Conservation (phyloP, 2,329 filamentous ascomycete genomes). For the Hyphodiscus sp. region DNA sequence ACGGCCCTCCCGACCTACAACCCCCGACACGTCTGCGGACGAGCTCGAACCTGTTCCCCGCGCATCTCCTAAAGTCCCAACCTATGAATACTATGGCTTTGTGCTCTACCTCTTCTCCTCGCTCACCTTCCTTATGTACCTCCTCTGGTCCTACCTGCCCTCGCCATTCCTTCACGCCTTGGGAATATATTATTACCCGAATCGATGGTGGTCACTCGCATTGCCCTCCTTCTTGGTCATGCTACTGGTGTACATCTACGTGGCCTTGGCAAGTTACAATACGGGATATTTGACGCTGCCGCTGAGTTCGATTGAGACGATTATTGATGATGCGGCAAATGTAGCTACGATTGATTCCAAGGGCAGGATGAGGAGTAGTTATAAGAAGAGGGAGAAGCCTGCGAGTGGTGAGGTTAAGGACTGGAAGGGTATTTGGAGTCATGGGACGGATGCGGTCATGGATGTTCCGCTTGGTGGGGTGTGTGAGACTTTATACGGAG, state of each 20-base stretch:
- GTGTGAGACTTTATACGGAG: conserved; percentile 87
- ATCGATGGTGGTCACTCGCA: conserved; percentile 95
- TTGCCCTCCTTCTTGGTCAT: conserved; percentile 88
- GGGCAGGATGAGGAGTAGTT: conserved; percentile 39
- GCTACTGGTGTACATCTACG: conserved; percentile 84
- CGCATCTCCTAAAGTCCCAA: conserved; percentile 89
- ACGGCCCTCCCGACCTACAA: conserved; percentile 84
- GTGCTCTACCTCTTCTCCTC: conserved; percentile 89
- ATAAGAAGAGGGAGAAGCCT: conserved; percentile 31
- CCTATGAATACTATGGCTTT: conserved; percentile 99
- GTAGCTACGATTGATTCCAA: conserved; percentile 74
- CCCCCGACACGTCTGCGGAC: conserved; percentile 84
- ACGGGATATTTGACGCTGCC: conserved; percentile 80
- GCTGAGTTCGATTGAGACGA: conserved; percentile 73
- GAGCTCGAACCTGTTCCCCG: conserved; percentile 74
- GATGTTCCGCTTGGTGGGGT: conserved; percentile 93
- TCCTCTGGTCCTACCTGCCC: conserved; percentile 77
- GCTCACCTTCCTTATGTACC: conserved; percentile 67
- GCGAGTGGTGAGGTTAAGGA: conserved; percentile 34
- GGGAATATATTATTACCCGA: conserved; percentile 94
- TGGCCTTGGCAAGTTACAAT: conserved; percentile 87
- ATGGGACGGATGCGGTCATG: conserved; percentile 94
- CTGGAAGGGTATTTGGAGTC: conserved; percentile 82
- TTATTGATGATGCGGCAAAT: conserved; percentile 86
- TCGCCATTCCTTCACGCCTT: conserved; percentile 86